Percentiles rank a stretch among this genome's conserved stretches.
These are phyloP conservation scores for Xylaria polymorpha DNA, from an alignment of 2,329 filamentous ascomycete genomes.

Conservation along the genomic window DNA sequence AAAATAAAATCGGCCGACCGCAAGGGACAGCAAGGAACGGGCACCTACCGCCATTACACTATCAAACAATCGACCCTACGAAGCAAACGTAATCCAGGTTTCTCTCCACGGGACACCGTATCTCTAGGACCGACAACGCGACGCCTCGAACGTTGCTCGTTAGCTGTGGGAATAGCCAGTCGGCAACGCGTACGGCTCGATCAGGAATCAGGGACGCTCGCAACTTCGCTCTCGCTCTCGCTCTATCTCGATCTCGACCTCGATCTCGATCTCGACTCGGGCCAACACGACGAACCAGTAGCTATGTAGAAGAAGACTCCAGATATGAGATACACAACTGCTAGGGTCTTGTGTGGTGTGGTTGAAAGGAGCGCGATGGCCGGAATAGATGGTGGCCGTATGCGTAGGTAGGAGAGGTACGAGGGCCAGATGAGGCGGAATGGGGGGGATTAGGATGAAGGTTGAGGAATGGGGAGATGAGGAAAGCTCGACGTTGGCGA, in stretches of 20 bases:
- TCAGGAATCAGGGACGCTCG: conserved; percentile 36
- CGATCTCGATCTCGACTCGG: conserved; percentile 19
- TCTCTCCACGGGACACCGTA: conserved; percentile 23
- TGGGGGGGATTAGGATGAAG: conserved; percentile 6
- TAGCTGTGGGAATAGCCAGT: conserved; percentile 8
- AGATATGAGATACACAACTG: conserved; percentile 40
- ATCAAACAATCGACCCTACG: conserved; percentile 36
- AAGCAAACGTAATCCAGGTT: conserved; percentile 25
- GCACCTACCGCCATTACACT: conserved; percentile 41
- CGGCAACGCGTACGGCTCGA: conserved; percentile 28
- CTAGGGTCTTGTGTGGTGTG: conserved; percentile 30
- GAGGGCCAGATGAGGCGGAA: conserved; percentile 18
- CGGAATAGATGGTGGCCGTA: conserved; percentile 25
- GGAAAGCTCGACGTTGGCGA: conserved; percentile 33
- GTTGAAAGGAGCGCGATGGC: conserved; percentile 23
- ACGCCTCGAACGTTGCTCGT: conserved; percentile 9
- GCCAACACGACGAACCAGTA: conserved; percentile 25
- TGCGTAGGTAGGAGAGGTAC: conserved; percentile 31
- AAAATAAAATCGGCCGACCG: not conserved
- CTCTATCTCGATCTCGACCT: conserved; percentile 17
- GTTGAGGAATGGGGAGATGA: conserved; percentile 9
- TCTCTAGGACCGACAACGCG: conserved; percentile 9
- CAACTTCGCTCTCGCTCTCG: conserved; percentile 30
- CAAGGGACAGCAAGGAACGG: not conserved
- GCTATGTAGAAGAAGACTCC: conserved; percentile 34